phyloP scores from a whole-genome alignment of 352 stramenopile genomes.

The Albugo laibachii region DNA sequence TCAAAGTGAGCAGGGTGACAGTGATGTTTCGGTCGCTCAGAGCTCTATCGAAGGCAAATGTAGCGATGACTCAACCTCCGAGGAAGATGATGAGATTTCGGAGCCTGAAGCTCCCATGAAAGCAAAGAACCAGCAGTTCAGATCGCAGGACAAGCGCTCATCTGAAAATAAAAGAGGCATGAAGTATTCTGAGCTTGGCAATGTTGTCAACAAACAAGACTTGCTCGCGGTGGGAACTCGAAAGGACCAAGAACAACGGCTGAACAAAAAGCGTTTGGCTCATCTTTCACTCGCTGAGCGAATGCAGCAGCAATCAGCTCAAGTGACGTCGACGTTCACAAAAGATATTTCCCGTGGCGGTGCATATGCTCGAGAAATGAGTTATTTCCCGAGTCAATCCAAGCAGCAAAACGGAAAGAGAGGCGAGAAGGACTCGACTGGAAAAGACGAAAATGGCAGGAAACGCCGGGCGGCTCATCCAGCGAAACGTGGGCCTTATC shows the following conservation, averaged over 20 bases:
- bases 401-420: too few relatives aligned
- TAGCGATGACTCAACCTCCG: constrained; percentile 43
- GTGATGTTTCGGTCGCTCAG: constrained; percentile 23
- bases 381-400: constrained; percentile 23
- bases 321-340: constrained; percentile 42
- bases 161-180: neutral
- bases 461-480: too few relatives aligned
- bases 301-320: constrained; percentile 58
- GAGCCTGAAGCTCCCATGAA: neutral
- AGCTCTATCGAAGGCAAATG: constrained; percentile 47
- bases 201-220: neutral
- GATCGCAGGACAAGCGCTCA: too few relatives aligned
- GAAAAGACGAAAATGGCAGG: too few relatives aligned
- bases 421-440: too few relatives aligned
- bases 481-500: too few relatives aligned
- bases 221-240: neutral
- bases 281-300: constrained; percentile 71
- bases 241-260: neutral
- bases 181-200: neutral
- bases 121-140: neutral
- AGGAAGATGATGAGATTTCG: constrained; percentile 22
- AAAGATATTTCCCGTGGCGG: constrained; percentile 28
- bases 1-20: constrained; percentile 25
- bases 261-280: constrained; percentile 23
- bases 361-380: constrained; percentile 72